Conservation (phyloP, 768 basidiomycete genomes). For the Hericium coralloides region DNA sequence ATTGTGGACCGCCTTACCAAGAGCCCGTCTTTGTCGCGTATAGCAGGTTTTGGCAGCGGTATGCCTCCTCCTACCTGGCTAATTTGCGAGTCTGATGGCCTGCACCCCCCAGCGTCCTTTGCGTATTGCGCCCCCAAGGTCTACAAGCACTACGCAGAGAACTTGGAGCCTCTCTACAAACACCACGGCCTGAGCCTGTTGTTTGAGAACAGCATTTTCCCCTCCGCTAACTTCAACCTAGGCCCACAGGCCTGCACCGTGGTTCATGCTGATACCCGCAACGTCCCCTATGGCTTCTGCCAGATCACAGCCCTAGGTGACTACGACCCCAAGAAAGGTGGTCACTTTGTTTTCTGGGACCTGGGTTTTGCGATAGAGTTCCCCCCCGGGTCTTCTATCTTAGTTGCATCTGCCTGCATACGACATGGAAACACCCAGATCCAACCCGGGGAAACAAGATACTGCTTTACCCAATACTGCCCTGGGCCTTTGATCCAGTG, state of each 20-base stretch:
- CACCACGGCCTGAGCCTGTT: too few relatives aligned
- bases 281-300: conserved; percentile 8
- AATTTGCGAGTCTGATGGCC: too few relatives aligned
- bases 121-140: too few relatives aligned
- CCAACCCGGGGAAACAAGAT: conserved; percentile 1
- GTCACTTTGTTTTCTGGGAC: conserved; percentile 13
- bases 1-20: too few relatives aligned
- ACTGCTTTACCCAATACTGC: too few relatives aligned
- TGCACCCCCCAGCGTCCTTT: too few relatives aligned
- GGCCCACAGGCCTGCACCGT: conserved; percentile 3
- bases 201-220: conserved; percentile 12
- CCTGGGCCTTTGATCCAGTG: too few relatives aligned
- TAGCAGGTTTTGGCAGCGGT: too few relatives aligned
- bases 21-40: too few relatives aligned
- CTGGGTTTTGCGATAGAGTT: conserved; percentile 12
- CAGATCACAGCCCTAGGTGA: conserved; percentile 10
- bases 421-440: conserved; percentile 14
- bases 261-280: conserved; percentile 8
- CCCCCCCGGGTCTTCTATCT: conserved; percentile 12
- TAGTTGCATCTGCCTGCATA: conserved; percentile 12
- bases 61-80: too few relatives aligned
- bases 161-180: too few relatives aligned
- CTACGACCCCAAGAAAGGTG: conserved; percentile 12
- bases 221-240: conserved; percentile 12
- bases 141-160: too few relatives aligned